Evolutionary conservation across 495 filamentous ascomycete genomes (phyloP), one percentile per base, ranked within the genome.

Genomic region (Xylaria palmicola): DNA sequence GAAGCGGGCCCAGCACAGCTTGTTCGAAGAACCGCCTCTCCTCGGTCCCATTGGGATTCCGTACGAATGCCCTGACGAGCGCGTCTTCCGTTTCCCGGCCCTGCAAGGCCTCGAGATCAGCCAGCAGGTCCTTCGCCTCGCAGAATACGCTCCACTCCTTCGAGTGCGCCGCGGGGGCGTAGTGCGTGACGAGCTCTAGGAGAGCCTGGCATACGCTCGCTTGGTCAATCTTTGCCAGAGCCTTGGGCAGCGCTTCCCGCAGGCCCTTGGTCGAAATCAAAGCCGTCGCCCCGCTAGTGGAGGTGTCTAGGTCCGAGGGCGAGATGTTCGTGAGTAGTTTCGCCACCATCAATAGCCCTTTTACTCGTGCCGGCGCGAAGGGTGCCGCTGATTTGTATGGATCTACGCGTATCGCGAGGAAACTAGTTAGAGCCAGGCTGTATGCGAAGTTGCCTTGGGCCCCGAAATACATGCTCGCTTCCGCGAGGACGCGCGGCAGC

Each of bases 171-270:
- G 67, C 52, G 1, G 66, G 65, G 6, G 60, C 69, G 17, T 74
- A 69, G 30, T 72, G 64, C 4, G 76, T 29, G 9, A 73, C 64
- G 9, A 79, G 62, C 3, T 67, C 65, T 20, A 81, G 58, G 12
- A 79, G 39, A 9, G 61, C 62, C 49, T 81, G 74, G 63, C 74
- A 76, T 41, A 81, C 65, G n/a, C 71, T 75, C 10, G 71, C 67
- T 30, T 76, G 76, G 32, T 81, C 76, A 12, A 65, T 70, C 29
- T 62, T 65, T 2, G 56, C 56, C 24, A 79, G 34, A 2, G 64
- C 54, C 2, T 67, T 63, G 8, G 68, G 61, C 3, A 78, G 43
- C 26, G 51, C 73, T 47, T 22, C 49, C 22, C 12, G 24, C 7
- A 59, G 19, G 26, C 36, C 12, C 29, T 51, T 32, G 3, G 44